Conservation (phyloP, 345 rosid species). For the Cardamine occulta region DNA sequence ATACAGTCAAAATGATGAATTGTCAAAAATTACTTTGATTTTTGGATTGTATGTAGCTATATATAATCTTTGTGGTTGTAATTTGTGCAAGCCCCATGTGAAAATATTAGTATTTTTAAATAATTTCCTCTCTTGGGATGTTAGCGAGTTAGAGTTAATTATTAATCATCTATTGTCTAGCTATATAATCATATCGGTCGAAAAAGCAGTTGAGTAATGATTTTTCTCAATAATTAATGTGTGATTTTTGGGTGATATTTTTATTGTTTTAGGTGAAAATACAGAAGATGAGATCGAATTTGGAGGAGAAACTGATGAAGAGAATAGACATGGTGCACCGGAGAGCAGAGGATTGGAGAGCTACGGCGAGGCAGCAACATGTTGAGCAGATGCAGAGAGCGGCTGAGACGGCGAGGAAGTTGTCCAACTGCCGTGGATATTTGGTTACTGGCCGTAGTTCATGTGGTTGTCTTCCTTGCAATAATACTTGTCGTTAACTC, state of each 20-base stretch:
- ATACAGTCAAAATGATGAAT: conserved; percentile 7
- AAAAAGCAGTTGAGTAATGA: not conserved
- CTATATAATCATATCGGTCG: conserved; percentile 22
- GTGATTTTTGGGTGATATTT: not conserved
- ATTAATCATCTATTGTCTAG: not conserved
- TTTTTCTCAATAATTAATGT: not conserved
- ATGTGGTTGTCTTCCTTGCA: conserved; percentile 82
- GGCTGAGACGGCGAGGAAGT: conserved; percentile 51
- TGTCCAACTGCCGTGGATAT: conserved; percentile 46
- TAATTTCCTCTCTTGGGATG: conserved; percentile 14
- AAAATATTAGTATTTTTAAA: not conserved
- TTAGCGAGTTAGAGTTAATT: conserved; percentile 2
- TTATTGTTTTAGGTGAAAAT: conserved; percentile 67
- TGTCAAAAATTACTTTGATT: not conserved
- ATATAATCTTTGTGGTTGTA: conserved; percentile 33
- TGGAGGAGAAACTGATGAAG: conserved; percentile 89
- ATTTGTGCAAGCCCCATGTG: conserved; percentile 42
- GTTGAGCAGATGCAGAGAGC: conserved; percentile 61
- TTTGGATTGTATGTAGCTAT: not conserved
- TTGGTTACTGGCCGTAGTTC: conserved; percentile 51
- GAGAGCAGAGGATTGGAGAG: conserved; percentile 85
- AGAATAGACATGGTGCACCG: conserved; percentile 73
- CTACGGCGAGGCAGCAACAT: conserved; percentile 68
- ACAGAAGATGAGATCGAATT: conserved; percentile 83
- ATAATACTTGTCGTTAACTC: conserved; percentile 32